Evolutionary conservation across 75 land plant species (phyloP).

Genomic region (Chamaecyparis obtusa): DNA sequence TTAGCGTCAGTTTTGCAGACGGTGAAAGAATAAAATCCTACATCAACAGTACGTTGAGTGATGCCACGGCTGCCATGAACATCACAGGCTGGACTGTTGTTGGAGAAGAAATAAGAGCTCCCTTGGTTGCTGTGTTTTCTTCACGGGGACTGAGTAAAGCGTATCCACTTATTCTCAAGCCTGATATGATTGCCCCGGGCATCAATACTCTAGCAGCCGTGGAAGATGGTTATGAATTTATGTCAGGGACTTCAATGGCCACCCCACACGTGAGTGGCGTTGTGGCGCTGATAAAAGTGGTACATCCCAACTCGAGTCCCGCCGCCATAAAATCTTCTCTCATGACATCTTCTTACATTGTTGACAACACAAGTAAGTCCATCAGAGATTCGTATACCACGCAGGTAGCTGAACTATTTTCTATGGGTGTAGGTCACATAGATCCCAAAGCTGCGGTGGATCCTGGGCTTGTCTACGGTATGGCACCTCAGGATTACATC

Average conservation of each 20-base stretch:
- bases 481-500: constrained; percentile 16
- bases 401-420: background rate
- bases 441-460: constrained; percentile 23
- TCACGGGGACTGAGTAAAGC: background rate
- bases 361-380: background rate
- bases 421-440: constrained; percentile 20
- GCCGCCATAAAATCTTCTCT: constrained; percentile 30
- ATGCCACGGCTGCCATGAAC: constrained; percentile 45
- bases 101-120: constrained; percentile 18
- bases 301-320: constrained; percentile 25
- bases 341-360: constrained; percentile 19
- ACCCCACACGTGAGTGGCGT: constrained; percentile 23
- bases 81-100: constrained; percentile 51
- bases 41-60: constrained; percentile 19
- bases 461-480: constrained; percentile 33
- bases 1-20: constrained; percentile 52
- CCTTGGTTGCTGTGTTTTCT: background rate
- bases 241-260: constrained; percentile 2
- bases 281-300: constrained; percentile 20
- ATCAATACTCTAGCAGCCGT: background rate
- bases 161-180: background rate
- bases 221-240: background rate
- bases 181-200: background rate
- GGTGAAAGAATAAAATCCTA: constrained; percentile 46
- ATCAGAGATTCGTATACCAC: background rate